These are phyloP conservation scores for Pseudonectria foliicola DNA, from an alignment of 2,329 filamentous ascomycete genomes.

Conservation along the genomic window DNA sequence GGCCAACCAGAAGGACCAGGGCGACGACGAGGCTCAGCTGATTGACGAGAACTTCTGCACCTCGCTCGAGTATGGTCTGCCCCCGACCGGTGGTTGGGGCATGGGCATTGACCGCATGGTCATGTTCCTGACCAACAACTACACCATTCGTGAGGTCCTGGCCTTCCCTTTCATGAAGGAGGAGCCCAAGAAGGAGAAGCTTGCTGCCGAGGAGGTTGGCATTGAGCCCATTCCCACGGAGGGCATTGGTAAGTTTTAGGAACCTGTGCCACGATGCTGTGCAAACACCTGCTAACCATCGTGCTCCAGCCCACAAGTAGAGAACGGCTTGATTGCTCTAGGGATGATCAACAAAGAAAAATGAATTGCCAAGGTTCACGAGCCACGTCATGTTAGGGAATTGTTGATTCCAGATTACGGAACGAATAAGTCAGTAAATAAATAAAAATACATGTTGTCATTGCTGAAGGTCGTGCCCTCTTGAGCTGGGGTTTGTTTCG, in stretches of 20 bases:
- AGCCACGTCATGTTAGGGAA: too few species aligned
- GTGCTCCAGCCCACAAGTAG: constrained; percentile 18
- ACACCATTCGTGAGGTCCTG: constrained; percentile 91
- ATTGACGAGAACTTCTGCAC: constrained; percentile 95
- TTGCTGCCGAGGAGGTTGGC: constrained; percentile 24
- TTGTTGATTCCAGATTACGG: too few species aligned
- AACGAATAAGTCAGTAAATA: too few species aligned
- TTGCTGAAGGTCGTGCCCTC: too few species aligned
- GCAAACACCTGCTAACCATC: constrained; percentile 5
- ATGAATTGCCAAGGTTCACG: too few species aligned
- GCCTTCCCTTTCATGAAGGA: constrained; percentile 99
- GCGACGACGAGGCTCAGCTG: constrained; percentile 93
- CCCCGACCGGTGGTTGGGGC: constrained; percentile 92
- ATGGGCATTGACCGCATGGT: constrained; percentile 91
- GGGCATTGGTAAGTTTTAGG: constrained; percentile 19
- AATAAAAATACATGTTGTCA: too few species aligned
- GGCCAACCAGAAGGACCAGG: constrained; percentile 88
- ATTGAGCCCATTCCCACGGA: constrained; percentile 21
- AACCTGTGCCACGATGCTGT: background rate
- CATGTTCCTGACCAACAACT: constrained; percentile 92
- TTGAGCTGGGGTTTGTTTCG: too few species aligned
- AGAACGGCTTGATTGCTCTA: constrained; percentile 2
- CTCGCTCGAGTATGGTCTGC: constrained; percentile 81
- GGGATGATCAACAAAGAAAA: too few species aligned
- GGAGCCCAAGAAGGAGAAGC: constrained; percentile 51